These are phyloP conservation scores for Geranium rotundifolium DNA, from an alignment of 345 rosid species.

Conservation along the genomic window DNA sequence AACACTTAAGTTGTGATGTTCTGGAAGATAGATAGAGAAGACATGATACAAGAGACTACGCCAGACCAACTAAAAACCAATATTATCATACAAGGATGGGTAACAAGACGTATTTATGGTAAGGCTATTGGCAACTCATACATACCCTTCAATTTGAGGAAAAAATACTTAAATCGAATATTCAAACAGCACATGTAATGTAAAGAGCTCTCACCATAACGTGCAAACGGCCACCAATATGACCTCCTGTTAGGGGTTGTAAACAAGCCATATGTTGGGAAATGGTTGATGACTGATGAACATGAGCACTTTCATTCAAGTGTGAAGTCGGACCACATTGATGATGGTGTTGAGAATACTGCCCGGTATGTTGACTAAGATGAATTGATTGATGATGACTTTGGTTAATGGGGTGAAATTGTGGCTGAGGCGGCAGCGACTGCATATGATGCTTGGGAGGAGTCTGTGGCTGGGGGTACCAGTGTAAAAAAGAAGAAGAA, in stretches of 20 bases:
- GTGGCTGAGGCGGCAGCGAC: conserved; percentile 48
- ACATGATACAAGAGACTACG: not conserved
- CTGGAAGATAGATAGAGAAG: not conserved
- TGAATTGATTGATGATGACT: conserved; percentile 52
- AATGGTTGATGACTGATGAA: conserved; percentile 56
- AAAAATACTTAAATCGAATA: too few species aligned
- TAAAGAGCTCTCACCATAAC: conserved; percentile 37
- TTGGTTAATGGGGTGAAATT: conserved; percentile 61
- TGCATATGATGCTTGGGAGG: conserved; percentile 64
- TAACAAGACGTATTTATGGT: not conserved
- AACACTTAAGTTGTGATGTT: not conserved
- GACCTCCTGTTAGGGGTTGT: conserved; percentile 61
- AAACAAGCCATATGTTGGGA: conserved; percentile 80
- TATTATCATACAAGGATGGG: not conserved
- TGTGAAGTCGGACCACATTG: conserved; percentile 47
- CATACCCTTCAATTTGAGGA: not conserved
- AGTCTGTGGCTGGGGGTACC: conserved; percentile 32
- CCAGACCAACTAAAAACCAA: not conserved
- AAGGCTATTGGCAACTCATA: not conserved
- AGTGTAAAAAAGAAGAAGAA: conserved; percentile 24
- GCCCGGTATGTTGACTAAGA: conserved; percentile 46
- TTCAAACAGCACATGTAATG: not conserved
- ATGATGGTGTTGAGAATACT: conserved; percentile 49
- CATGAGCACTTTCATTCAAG: conserved; percentile 53
- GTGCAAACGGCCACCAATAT: conserved; percentile 53